Evolutionary conservation across 2,329 filamentous ascomycete species (phyloP), one percentile per base, ranked within the genome.

Genomic region (Camptophora hylomeconis): DNA sequence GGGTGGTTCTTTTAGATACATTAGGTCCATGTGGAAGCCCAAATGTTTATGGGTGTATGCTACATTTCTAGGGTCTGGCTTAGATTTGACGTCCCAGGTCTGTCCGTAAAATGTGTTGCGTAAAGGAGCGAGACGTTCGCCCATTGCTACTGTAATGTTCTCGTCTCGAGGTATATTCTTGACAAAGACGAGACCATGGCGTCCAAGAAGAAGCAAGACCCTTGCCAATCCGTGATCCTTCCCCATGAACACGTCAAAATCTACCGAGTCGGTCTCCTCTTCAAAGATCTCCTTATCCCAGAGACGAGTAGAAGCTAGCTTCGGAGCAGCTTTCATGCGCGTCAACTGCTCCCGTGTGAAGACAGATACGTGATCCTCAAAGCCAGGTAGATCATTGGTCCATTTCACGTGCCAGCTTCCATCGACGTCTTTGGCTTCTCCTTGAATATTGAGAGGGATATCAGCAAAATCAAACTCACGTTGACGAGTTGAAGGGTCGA

Each of bases 81-180:
- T 78, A 3, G 76, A 82, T 30, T 74, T 71, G 8, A 95, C 87
- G 53, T 94, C 80, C 74, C 86, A 95, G 0, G 83, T 92, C 42
- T 67, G 63, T 22, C 89, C 89, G 53, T 95, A 95, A 49, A 95
- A 89, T 5, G 86, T 89, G 44, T 83, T 75, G 46, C 83, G 79
- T 15, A 94, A 58, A 18, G 70, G 70, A 1, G 84, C 86, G 35
- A 95, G 80, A 28, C 75, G 70, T 3, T 64, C 61, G 2, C 75
- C 79, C 33, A 95, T 72, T 13, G 63, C 56, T 20, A 70, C 65
- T 4, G 94, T 77, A 4, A 73, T 66, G 2, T 64, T 54, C 36
- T 78, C 69, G 10, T 69, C 67, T 7, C 73, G 60, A 0, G 87
- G 86, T 5, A 93, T 76, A 36, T 72, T 68, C 26, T 68, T 71